phyloP scores from a whole-genome alignment of 2,329 filamentous ascomycete genomes.

The Teratosphaeria epicoccoides region DNA sequence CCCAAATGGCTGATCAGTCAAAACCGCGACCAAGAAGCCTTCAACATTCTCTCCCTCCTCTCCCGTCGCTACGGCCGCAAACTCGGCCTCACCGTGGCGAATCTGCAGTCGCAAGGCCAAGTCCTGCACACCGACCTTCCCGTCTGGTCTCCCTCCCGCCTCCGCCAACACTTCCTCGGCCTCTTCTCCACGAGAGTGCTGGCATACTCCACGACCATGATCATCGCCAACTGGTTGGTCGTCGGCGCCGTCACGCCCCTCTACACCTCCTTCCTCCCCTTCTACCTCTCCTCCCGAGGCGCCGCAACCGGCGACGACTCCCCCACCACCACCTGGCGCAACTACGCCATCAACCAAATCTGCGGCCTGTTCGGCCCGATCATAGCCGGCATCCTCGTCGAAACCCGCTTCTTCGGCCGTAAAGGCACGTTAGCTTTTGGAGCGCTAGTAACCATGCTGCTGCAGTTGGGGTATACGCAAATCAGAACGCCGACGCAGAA shows the following conservation, averaged over 20 bases:
- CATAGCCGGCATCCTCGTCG: slow-evolving; percentile 7
- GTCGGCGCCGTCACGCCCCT: slow-evolving; percentile 53
- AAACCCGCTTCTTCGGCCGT: slow-evolving; percentile 15
- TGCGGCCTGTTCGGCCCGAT: background rate
- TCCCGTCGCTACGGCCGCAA: slow-evolving; percentile 13
- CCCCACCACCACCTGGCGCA: background rate
- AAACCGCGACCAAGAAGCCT: slow-evolving; percentile 16
- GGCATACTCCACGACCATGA: slow-evolving; percentile 14
- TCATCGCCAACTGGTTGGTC: slow-evolving; percentile 17
- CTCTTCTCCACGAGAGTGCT: slow-evolving; percentile 16
- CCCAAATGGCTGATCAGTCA: slow-evolving; percentile 11
- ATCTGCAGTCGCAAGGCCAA: slow-evolving; percentile 12
- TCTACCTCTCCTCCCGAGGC: slow-evolving; percentile 51
- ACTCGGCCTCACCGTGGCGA: slow-evolving; percentile 10
- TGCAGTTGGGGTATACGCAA: slow-evolving; percentile 19
- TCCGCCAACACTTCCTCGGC: slow-evolving; percentile 15
- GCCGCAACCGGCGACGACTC: slow-evolving; percentile 36
- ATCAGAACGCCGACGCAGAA: slow-evolving; percentile 19
- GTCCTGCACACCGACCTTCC: slow-evolving; percentile 18
- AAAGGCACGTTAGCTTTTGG: slow-evolving; percentile 16
- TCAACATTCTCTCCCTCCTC: slow-evolving; percentile 10
- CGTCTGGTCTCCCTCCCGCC: slow-evolving; percentile 13
- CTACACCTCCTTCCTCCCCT: slow-evolving; percentile 61
- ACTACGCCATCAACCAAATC: background rate
- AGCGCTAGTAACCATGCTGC: slow-evolving; percentile 13